Evolutionary conservation across 345 rosid species (phyloP), one percentile per base, ranked within the genome.

Genomic region (Laguncularia racemosa): DNA sequence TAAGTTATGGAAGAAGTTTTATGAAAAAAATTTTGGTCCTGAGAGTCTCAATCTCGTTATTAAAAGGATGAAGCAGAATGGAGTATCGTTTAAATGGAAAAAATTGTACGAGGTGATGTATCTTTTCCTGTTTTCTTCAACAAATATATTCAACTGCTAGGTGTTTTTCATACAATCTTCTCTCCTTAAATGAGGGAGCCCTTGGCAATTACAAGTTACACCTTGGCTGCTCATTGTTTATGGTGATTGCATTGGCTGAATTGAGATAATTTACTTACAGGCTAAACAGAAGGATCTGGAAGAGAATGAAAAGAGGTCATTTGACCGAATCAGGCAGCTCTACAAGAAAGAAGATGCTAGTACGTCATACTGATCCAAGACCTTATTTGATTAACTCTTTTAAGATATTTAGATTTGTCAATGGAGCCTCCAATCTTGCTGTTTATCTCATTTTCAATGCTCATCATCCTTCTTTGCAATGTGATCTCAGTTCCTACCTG

Each of bases 321-420:
- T 40, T 63, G 82, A 74, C 60, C 71, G 83, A 63, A 70, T 93
- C 28, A 83, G 66, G 65, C 68, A 89, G 63, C 63, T 64, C 17
- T 93, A 89, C 78, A 66, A 85, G 66, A 76, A 84, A 21, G 91
- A 81, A 77, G 81, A 78, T 76, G 86, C 75, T 33, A 72, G 99
- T 89, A 83, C 17, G 88, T 55, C 59, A 38, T 73, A 63, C 57
- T 46, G 48, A 52, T 52, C 65, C 23, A 53, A 21, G 64, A 55
- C 19, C 45, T 26, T 44, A 17, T 59, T 60, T 21, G 49, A 33
- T 55, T 52, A n/a, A 44, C 6, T 10, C 49, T 38, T 23, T 19
- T 45, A 12, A 20, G 28, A 23, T 23, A 23, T 23, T 23, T 6
- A 23, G 5, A 23, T 23, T 2, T 23, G 28, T 6, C 28, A 23